Conservation (phyloP, 805 yeast species). For the Debaryomyces hansenii region DNA sequence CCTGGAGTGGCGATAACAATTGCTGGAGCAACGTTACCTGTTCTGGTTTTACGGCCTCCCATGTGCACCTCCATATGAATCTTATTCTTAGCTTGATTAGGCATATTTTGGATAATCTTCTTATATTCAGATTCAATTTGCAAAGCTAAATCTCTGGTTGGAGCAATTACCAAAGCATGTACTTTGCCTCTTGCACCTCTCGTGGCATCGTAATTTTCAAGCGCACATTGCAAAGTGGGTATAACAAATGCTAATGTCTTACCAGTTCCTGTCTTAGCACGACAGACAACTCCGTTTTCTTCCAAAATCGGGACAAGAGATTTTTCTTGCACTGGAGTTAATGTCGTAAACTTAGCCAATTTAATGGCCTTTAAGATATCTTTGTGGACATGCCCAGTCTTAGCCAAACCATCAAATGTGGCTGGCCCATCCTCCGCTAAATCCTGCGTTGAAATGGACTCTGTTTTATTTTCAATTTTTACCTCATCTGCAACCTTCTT, state of each 20-base stretch:
- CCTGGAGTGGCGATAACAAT: constrained; percentile 91
- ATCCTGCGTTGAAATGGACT: background rate
- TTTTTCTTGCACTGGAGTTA: constrained; percentile 70
- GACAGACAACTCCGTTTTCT: constrained; percentile 69
- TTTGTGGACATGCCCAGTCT: constrained; percentile 9
- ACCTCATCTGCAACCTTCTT: background rate
- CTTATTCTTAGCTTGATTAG: constrained; percentile 13
- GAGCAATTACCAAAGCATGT: constrained; percentile 68
- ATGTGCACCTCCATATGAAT: constrained; percentile 54
- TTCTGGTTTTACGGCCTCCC: constrained; percentile 57
- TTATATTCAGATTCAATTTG: constrained; percentile 71
- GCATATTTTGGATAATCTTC: constrained; percentile 36
- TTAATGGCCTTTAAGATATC: constrained; percentile 31
- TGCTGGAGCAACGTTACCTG: constrained; percentile 44
- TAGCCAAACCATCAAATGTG: constrained; percentile 11
- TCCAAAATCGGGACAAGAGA: constrained; percentile 58
- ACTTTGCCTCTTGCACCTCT: constrained; percentile 44
- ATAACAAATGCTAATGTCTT: constrained; percentile 87
- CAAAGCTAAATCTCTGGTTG: constrained; percentile 88
- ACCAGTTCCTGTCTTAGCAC: constrained; percentile 96
- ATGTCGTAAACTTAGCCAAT: constrained; percentile 46
- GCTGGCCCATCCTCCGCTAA: background rate
- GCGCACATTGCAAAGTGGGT: constrained; percentile 64
- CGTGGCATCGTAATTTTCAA: constrained; percentile 22
- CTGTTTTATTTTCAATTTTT: background rate